phyloP scores from a whole-genome alignment of 768 basidiomycete genomes.

The Pisolithus tinctorius region DNA sequence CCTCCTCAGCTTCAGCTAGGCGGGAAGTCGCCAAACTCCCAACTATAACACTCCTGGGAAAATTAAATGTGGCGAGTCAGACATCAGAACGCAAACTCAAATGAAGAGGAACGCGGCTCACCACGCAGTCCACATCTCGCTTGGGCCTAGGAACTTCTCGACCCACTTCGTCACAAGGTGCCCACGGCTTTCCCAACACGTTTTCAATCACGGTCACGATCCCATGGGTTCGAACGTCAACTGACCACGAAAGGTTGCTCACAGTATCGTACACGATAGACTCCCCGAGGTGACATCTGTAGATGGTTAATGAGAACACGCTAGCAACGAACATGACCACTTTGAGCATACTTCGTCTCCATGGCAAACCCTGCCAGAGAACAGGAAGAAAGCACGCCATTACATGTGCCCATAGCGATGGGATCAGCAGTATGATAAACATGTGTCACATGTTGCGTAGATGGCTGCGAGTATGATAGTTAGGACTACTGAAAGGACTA shows the following conservation, averaged over 20 bases:
- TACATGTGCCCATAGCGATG: conserved; percentile 86
- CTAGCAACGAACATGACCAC: neutral
- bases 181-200: conserved; percentile 67
- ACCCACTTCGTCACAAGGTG: conserved; percentile 49
- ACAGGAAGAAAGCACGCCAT: conserved; percentile 73
- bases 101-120: conserved; percentile 31
- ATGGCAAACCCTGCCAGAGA: conserved; percentile 85
- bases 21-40: conserved; percentile 56
- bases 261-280: conserved; percentile 92
- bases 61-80: neutral
- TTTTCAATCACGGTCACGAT: conserved; percentile 77
- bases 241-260: conserved; percentile 75
- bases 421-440: conserved; percentile 95
- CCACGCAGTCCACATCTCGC: conserved; percentile 64
- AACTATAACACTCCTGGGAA: conserved; percentile 58
- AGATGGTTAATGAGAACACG: conserved; percentile 6
- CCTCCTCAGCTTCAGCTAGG: neutral
- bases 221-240: conserved; percentile 73
- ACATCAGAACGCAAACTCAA: neutral
- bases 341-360: conserved; percentile 53
- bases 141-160: conserved; percentile 54
- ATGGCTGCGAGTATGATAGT: conserved; percentile 41
- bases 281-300: conserved; percentile 79
- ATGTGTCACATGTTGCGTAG: conserved; percentile 77
- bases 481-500: neutral